phyloP scores from a whole-genome alignment of 306 rosid genomes.

The Corylus avellana region DNA sequence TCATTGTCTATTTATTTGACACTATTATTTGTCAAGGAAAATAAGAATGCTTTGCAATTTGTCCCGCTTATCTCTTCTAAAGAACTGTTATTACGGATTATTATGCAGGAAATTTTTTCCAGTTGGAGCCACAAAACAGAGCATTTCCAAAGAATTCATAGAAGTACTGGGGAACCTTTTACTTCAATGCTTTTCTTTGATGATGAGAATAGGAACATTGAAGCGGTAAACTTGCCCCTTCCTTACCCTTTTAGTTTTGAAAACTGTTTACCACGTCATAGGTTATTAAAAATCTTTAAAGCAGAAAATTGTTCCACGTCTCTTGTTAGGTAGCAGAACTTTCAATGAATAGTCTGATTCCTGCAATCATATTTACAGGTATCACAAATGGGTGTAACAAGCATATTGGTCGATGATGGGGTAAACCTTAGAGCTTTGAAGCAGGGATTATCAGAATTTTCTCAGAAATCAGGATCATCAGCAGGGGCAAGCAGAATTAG shows the following conservation, averaged over 20 bases:
- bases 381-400: slow-evolving; percentile 33
- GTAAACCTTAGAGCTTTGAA: slow-evolving; percentile 30
- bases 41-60: not conserved
- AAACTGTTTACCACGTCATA: not conserved
- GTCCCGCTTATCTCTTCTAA: not conserved
- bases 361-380: not conserved
- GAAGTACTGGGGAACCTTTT: slow-evolving; percentile 27
- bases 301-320: not conserved
- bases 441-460: slow-evolving; percentile 25
- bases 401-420: slow-evolving; percentile 30
- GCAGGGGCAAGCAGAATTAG: slow-evolving; percentile 1
- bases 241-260: not conserved
- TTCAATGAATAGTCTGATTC: not conserved
- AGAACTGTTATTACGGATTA: not conserved
- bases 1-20: not conserved
- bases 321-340: not conserved
- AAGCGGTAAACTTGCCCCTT: slow-evolving; percentile 17
- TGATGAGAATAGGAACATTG: slow-evolving; percentile 31
- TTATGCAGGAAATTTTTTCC: slow-evolving; percentile 30
- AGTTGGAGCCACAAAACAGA: slow-evolving; percentile 35
- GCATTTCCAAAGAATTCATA: slow-evolving; percentile 30
- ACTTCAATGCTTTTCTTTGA: slow-evolving; percentile 36
- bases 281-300: not conserved
- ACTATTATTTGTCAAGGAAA: not conserved
- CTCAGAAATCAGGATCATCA: slow-evolving; percentile 20